phyloP scores from a whole-genome alignment of 768 basidiomycete species.

The Royoungia palumana region DNA sequence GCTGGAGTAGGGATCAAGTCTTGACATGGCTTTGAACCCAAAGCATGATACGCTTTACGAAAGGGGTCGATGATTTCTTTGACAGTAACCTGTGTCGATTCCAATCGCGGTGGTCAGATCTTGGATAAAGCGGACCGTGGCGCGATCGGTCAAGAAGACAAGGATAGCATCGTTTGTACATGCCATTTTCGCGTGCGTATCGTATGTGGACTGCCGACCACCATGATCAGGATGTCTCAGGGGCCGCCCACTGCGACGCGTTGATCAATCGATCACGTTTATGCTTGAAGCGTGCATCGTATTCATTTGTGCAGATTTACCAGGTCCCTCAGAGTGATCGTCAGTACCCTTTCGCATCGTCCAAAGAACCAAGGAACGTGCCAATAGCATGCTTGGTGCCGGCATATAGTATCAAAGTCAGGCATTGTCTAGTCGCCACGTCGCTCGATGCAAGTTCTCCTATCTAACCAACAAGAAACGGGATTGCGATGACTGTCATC shows the following conservation, averaged over 20 bases:
- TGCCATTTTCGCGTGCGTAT: background rate
- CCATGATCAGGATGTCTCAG: conserved; percentile 30
- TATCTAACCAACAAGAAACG: background rate
- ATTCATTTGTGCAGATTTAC: conserved; percentile 44
- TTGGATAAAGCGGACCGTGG: conserved; percentile 77
- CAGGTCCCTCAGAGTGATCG: conserved; percentile 61
- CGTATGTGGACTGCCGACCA: background rate
- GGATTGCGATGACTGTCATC: background rate
- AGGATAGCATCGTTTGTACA: conserved; percentile 76
- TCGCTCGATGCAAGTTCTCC: too few relatives aligned
- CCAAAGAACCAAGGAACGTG: conserved; percentile 65
- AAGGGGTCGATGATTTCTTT: conserved; percentile 68
- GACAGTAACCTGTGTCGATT: conserved; percentile 53
- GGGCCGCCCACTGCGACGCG: conserved; percentile 78
- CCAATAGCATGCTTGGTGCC: conserved; percentile 61
- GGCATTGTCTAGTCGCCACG: too few relatives aligned
- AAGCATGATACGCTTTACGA: conserved; percentile 66
- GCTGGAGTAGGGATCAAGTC: conserved; percentile 80
- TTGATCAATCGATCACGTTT: background rate
- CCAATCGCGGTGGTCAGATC: conserved; percentile 56
- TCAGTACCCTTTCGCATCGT: conserved; percentile 80
- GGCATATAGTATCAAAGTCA: too few relatives aligned
- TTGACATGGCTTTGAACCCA: conserved; percentile 84
- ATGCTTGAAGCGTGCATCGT: background rate
- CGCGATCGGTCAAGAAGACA: conserved; percentile 70